Percentiles rank a stretch among this genome's conserved stretches.
These are phyloP conservation scores for Lactifluus rugatus DNA, from an alignment of 768 basidiomycete genomes.

Conservation along the genomic window DNA sequence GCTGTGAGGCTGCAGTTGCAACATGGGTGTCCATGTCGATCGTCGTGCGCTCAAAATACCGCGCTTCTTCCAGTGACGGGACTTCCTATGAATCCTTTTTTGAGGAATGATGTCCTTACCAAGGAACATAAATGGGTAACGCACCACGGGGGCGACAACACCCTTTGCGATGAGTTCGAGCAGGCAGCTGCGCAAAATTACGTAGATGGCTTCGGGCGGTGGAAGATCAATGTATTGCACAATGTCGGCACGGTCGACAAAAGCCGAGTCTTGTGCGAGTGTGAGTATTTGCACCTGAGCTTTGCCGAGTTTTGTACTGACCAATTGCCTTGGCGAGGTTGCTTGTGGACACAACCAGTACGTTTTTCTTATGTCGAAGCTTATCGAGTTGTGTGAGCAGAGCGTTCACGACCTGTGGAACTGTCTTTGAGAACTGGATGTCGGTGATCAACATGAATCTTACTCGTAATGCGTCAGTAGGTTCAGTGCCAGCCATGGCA, in stretches of 20 bases:
- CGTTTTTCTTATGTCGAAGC: slow-evolving; percentile 86
- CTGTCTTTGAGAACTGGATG: not conserved
- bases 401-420: slow-evolving; percentile 84
- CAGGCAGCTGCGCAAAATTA: slow-evolving; percentile 78
- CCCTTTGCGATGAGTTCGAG: slow-evolving; percentile 68
- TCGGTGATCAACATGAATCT: slow-evolving; percentile 2
- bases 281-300: not conserved
- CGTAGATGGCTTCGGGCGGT: slow-evolving; percentile 84
- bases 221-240: slow-evolving; percentile 92
- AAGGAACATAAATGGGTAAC: slow-evolving; percentile 21
- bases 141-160: slow-evolving; percentile 54
- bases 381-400: slow-evolving; percentile 95
- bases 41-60: slow-evolving; percentile 37
- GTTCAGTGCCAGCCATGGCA: slow-evolving; percentile 92
- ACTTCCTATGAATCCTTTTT: slow-evolving; percentile 37
- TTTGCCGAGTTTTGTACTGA: slow-evolving; percentile 26
- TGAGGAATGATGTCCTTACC: not conserved
- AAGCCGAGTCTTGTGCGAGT: slow-evolving; percentile 67
- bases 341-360: slow-evolving; percentile 92
- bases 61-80: slow-evolving; percentile 52
- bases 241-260: slow-evolving; percentile 94
- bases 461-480: slow-evolving; percentile 86
- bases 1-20: slow-evolving; percentile 29
- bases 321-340: slow-evolving; percentile 94
- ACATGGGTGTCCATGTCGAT: slow-evolving; percentile 24